Percentiles rank a stretch among this genome's conserved stretches.
phyloP scores from a whole-genome alignment of 345 rosid genomes.

The Carallia pectinifolia region DNA sequence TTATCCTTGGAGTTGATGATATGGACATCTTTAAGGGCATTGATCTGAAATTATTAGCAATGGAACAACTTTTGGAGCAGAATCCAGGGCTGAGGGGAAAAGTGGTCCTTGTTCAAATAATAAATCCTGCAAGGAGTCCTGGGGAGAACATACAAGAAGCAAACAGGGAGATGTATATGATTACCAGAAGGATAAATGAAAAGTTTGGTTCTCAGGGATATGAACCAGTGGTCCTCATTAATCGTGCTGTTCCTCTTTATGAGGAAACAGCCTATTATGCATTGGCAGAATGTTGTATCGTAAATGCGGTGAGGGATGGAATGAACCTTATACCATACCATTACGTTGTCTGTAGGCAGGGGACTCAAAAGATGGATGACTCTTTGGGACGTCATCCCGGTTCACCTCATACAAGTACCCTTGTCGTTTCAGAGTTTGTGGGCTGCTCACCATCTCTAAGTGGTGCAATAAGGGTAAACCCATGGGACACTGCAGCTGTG shows the following conservation, averaged over 20 bases:
- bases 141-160: conserved; percentile 43
- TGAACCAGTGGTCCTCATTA: too few species aligned
- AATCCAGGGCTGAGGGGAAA: conserved; percentile 29
- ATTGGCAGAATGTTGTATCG: conserved; percentile 42
- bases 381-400: conserved; percentile 23
- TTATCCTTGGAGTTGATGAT: conserved; percentile 46
- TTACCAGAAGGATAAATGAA: conserved; percentile 33
- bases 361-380: conserved; percentile 33
- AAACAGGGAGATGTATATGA: conserved; percentile 23
- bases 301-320: conserved; percentile 48
- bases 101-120: conserved; percentile 43
- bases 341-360: conserved; percentile 44
- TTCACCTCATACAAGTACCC: conserved; percentile 32
- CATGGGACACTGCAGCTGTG: too few species aligned
- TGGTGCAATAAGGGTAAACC: too few species aligned
- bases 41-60: conserved; percentile 38
- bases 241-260: conserved; percentile 24
- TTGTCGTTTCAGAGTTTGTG: conserved; percentile 44
- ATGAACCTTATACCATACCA: conserved; percentile 47
- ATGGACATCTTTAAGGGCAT: conserved; percentile 52
- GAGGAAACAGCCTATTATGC: conserved; percentile 49
- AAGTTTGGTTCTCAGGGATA: conserved; percentile 31
- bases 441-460: too few species aligned
- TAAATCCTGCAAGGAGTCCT: conserved; percentile 43
- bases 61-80: conserved; percentile 39